Evolutionary conservation across 495 filamentous ascomycete species (phyloP), one percentile per base, ranked within the genome.

Genomic region (Amphirosellinia nigrospora): DNA sequence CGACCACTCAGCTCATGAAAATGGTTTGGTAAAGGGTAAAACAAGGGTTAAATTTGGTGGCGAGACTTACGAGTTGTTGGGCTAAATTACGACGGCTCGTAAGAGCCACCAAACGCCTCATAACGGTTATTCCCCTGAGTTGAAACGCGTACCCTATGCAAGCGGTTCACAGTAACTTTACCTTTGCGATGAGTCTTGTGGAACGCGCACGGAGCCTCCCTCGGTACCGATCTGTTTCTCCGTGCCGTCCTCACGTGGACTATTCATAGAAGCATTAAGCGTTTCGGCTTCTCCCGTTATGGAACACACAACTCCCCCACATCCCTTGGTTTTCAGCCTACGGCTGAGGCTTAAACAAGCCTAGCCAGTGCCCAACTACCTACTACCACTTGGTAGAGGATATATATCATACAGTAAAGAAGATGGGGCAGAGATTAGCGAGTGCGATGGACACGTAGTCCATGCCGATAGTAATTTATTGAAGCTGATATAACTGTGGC

Each of bases 191-290:
- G 36, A 63, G 46, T 30, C 16, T 23, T 32, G 43, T 50, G 61
- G 43, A 28, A 28, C 61, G 26, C 19, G 60, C 60, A 63, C 39
- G 34, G 60, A 63, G 39, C 39, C 60, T 43, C 60, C 32, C 58
- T 41, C 58, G 58, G 34, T 61, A 61, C 58, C 58, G 21, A 63
- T 13, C 6, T 7, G n/a, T 16, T n/a, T 30, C 60, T 43, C 39
- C 39, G 39, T 61, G 4, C 60, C 39, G 39, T 21, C 45, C 32
- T 53, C 45, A 53, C 30, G 45, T 28, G 45, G n/a, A 39, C 63
- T 53, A 65, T 65, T 65, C 46, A 65, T 65, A 65, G 63, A 38
- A 65, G n/a, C 21, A 53, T 52, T 28, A 28, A 4, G 63, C 21
- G 46, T 21, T 19, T 28, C 63, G 45, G 63, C 46, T 53, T 65